Base-by-base conservation (phyloP, 345 rosid genomes). In the Hibiscus syriacus region DNA sequence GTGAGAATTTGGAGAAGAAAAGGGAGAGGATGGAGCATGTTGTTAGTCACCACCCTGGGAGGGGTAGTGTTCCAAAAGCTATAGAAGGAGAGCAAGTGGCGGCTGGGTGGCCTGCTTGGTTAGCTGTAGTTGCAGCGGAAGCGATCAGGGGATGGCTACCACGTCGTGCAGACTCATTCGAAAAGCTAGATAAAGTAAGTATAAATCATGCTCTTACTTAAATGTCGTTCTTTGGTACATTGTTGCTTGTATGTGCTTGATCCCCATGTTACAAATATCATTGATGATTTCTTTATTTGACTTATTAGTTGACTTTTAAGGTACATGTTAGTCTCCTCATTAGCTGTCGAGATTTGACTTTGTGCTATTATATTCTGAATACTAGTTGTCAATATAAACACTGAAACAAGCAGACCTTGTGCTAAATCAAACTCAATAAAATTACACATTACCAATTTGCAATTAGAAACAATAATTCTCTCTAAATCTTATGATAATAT, bases 71-170 rank as follows among this genome's bases (percentile, higher is more conserved):
- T 38, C 87, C 87, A 0, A 94, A 87, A 72, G 88, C 89, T 70
- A 78, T 65, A n/a, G 93, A 94, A 85, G 92, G 92, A 27, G 97
- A 91, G 77, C 86, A 89, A 73, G 89, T 91, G 69, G 93, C 99
- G 0, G 97, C 97, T 3, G 99, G 99, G 30, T 94, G 99, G 99
- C 99, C 99, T 66, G 84, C 92, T 57, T 94, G 99, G 97, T 75
- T 94, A 74, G 90, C 92, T 49, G 81, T 89, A 30, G 99, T 94
- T 23, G 96, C 99, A 70, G 99, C 95, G 64, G 97, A 89, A 75
- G 97, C 99, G 71, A 91, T 94, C 71, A 81, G 72, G 65, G 99
- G 96, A 54, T 94, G 97, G 97, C 58, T 90, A 70, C 99, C 99
- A 0, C 85, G 97, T 6, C 90, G 91, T 70, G 99, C 97, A 0